Evolutionary conservation across 176 grass and related monocot species (phyloP).

Genomic region (Zoysia japonica): DNA sequence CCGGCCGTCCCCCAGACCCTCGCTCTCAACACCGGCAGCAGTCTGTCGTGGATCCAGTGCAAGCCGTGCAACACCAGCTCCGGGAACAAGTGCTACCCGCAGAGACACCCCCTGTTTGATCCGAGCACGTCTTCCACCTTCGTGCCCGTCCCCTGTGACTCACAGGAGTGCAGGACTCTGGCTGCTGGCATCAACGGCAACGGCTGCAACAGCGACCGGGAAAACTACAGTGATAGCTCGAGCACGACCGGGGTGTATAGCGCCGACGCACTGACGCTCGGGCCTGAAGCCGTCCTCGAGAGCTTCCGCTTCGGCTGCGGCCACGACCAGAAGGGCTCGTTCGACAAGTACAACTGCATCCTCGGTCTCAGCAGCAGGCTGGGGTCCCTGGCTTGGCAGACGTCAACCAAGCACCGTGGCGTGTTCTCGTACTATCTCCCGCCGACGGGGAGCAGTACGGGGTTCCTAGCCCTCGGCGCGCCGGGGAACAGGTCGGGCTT

Average conservation of each 20-base stretch:
- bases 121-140: not conserved
- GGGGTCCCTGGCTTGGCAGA: slow-evolving; percentile 10
- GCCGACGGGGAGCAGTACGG: no score
- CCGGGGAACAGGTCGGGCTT: no score
- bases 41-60: slow-evolving; percentile 27
- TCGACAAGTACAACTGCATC: not conserved
- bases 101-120: not conserved
- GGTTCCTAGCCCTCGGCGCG: no score
- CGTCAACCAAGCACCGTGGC: not conserved
- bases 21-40: slow-evolving; percentile 27
- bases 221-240: not conserved
- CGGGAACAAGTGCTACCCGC: not conserved
- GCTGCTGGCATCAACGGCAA: not conserved
- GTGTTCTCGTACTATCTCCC: no score
- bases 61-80: slow-evolving; percentile 40
- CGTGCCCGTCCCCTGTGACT: not conserved
- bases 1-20: not conserved
- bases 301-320: not conserved
- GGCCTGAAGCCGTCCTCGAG: not conserved
- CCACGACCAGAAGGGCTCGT: no score
- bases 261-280: not conserved
- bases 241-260: not conserved
- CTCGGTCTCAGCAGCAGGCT: not conserved
- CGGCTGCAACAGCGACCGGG: not conserved
- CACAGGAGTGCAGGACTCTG: not conserved